A percentile compares a stretch with the other conserved stretches of the same genome.
phyloP scores from a whole-genome alignment of 1,284 basidiomycete species.

The Ustilago esculenta region DNA sequence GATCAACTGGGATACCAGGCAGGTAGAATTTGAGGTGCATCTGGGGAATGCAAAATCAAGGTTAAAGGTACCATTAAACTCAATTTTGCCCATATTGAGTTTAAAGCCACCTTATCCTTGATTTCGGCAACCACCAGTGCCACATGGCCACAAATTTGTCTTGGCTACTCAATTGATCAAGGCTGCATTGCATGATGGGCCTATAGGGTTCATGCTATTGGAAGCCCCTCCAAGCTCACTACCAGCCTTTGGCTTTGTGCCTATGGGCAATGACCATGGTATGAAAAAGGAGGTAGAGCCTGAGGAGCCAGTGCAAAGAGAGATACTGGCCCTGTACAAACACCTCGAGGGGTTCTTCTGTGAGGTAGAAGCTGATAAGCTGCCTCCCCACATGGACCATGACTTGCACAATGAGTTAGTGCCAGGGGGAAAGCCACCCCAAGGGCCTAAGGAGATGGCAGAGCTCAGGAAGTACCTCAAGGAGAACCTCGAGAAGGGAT shows the following conservation, averaged over 20 bases:
- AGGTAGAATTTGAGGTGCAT: too few species aligned
- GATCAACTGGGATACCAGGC: too few species aligned
- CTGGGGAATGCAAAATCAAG: too few species aligned
- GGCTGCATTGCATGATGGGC: background rate
- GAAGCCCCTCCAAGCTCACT: too few species aligned
- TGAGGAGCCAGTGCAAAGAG: background rate
- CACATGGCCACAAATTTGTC: background rate
- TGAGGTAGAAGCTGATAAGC: constrained; percentile 1
- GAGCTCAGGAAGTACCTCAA: background rate
- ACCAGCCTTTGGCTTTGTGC: too few species aligned
- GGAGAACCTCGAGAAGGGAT: constrained; percentile 1
- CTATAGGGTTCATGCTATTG: background rate
- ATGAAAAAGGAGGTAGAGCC: background rate
- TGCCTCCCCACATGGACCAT: background rate
- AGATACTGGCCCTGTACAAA: background rate
- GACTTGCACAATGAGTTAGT: background rate
- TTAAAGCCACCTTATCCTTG: too few species aligned
- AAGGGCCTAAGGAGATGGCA: constrained; percentile 5
- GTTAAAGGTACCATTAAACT: too few species aligned
- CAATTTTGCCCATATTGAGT: too few species aligned
- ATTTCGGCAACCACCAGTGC: too few species aligned
- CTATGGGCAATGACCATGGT: too few species aligned
- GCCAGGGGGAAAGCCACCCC: background rate
- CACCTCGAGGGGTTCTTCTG: background rate
- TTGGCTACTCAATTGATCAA: background rate